These are phyloP conservation scores for Umbilicaria muhlenbergii DNA, from an alignment of 495 filamentous ascomycete genomes.

Conservation along the genomic window DNA sequence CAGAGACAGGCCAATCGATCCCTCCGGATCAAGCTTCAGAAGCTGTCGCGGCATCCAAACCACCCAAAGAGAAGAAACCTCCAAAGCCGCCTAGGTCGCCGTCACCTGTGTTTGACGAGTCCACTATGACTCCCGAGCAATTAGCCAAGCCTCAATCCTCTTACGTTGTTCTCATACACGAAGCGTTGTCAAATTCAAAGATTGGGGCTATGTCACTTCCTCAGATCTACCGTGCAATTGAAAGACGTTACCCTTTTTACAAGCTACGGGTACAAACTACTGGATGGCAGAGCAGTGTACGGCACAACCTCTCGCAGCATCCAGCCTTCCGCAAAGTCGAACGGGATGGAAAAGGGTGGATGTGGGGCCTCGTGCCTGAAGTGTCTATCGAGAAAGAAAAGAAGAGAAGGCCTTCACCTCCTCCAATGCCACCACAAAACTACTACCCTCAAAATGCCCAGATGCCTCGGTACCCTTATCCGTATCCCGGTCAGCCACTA, in stretches of 20 bases:
- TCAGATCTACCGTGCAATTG: slow-evolving; percentile 84
- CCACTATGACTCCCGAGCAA: slow-evolving; percentile 70
- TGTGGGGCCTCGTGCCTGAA: slow-evolving; percentile 48
- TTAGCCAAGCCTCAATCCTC: slow-evolving; percentile 71
- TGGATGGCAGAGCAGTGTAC: slow-evolving; percentile 94
- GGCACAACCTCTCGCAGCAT: slow-evolving; percentile 87
- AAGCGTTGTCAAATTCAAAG: slow-evolving; percentile 60
- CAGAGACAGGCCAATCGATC: slow-evolving; percentile 19
- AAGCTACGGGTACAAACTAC: slow-evolving; percentile 60
- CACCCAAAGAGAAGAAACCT: slow-evolving; percentile 25
- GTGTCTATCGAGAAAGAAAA: slow-evolving; percentile 56
- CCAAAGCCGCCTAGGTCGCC: slow-evolving; percentile 41
- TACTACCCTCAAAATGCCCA: slow-evolving; percentile 22
- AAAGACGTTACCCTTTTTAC: slow-evolving; percentile 79
- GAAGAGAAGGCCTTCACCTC: slow-evolving; percentile 42
- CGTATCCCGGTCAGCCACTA: slow-evolving; percentile 14
- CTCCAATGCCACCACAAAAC: slow-evolving; percentile 20
- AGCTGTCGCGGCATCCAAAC: slow-evolving; percentile 33
- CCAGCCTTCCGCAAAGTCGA: slow-evolving; percentile 77
- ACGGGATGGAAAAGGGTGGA: slow-evolving; percentile 53
- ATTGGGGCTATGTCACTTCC: slow-evolving; percentile 66
- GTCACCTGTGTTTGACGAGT: slow-evolving; percentile 55
- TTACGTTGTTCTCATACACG: slow-evolving; percentile 83
- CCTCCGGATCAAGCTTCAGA: slow-evolving; percentile 26
- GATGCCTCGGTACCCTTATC: slow-evolving; percentile 10